Evolutionary conservation across 768 basidiomycete species (phyloP).

Genomic region (Leccinum ochraceum): DNA sequence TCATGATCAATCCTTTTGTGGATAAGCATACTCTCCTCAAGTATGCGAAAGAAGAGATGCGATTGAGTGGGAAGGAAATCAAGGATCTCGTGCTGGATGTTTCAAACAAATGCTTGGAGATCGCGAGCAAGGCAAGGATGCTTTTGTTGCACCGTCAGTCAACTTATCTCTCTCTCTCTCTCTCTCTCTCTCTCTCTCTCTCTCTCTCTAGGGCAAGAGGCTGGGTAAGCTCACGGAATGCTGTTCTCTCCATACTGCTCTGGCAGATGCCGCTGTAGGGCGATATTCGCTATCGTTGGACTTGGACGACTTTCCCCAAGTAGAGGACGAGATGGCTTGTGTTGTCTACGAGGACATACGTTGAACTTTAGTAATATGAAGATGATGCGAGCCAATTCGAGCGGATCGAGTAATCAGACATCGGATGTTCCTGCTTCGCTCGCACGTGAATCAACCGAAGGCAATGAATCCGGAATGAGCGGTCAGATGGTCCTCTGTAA

Average conservation of each 20-base stretch:
- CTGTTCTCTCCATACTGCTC: conserved; percentile 44
- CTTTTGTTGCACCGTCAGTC: conserved; percentile 1
- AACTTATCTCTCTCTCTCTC: conserved; percentile 13
- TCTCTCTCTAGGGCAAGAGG: conserved; percentile 57
- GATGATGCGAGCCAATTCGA: conserved; percentile 24
- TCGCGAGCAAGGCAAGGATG: conserved; percentile 48
- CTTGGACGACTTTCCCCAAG: conserved; percentile 56
- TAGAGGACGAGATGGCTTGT: conserved; percentile 50
- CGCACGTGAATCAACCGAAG: conserved; percentile 13
- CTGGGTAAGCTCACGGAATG: conserved; percentile 55
- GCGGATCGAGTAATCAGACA: conserved; percentile 15
- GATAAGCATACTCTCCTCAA: conserved; percentile 52
- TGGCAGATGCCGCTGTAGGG: conserved; percentile 47
- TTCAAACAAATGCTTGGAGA: conserved; percentile 56
- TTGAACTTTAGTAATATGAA: conserved; percentile 45
- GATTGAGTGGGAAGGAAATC: conserved; percentile 44
- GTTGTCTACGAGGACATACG: conserved; percentile 49
- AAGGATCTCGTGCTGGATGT: conserved; percentile 56
- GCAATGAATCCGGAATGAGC: conserved; percentile 11
- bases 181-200: conserved; percentile 4
- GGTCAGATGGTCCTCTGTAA: conserved; percentile 18
- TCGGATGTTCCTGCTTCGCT: conserved; percentile 3
- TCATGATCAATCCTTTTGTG: conserved; percentile 70
- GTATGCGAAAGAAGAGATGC: conserved; percentile 47
- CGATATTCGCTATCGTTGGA: conserved; percentile 46